A percentile compares a stretch with the other conserved stretches of the same genome.
These are phyloP conservation scores for Scheffersomyces coipomensis DNA, from an alignment of 805 yeast genomes.

Conservation along the genomic window DNA sequence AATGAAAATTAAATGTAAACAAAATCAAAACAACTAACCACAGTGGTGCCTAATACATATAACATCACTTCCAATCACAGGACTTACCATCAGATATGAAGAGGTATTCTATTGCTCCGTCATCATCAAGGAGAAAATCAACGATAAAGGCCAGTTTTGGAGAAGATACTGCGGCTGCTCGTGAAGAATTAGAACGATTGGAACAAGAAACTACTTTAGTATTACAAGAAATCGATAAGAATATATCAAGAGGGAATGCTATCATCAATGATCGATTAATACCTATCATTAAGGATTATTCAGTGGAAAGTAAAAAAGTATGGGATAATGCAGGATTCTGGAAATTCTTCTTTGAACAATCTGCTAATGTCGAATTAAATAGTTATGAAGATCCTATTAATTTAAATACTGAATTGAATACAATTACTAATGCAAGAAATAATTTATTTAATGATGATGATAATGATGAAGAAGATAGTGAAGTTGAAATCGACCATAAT, in stretches of 20 bases:
- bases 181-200: slow-evolving; percentile 53
- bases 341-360: slow-evolving; percentile 74
- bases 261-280: slow-evolving; percentile 65
- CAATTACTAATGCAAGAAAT: slow-evolving; percentile 13
- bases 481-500: not conserved
- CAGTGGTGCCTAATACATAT: not conserved
- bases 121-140: slow-evolving; percentile 30
- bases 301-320: slow-evolving; percentile 54
- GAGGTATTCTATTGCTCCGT: slow-evolving; percentile 34
- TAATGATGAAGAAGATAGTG: slow-evolving; percentile 5
- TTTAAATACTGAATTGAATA: slow-evolving; percentile 18
- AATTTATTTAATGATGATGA: slow-evolving; percentile 13
- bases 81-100: slow-evolving; percentile 19
- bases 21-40: slow-evolving; percentile 1
- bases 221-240: slow-evolving; percentile 76
- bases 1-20: not conserved
- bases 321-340: slow-evolving; percentile 72
- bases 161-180: slow-evolving; percentile 17
- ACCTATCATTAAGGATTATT: slow-evolving; percentile 65
- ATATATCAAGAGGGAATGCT: slow-evolving; percentile 65
- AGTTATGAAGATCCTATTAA: slow-evolving; percentile 46
- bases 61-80: not conserved
- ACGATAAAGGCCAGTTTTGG: slow-evolving; percentile 6
- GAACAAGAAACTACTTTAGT: slow-evolving; percentile 79
- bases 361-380: slow-evolving; percentile 63